Conservation (phyloP, 208 protist species). For the Leishmania aethiopica region DNA sequence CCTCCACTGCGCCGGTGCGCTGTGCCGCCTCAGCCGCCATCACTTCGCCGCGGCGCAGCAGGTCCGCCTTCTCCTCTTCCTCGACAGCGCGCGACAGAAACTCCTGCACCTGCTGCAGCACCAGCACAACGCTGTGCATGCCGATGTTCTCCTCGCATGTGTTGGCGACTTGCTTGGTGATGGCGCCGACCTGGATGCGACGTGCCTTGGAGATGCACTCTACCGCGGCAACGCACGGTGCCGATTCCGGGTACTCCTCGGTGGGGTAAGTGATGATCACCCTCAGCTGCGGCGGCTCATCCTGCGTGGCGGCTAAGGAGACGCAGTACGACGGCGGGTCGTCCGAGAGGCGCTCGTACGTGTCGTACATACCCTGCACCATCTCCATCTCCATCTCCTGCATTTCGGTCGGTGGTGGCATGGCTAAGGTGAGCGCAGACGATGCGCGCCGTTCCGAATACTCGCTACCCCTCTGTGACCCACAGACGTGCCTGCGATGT, state of each 20-base stretch:
- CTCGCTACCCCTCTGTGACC: not conserved
- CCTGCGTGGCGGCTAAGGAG: constrained; percentile 56
- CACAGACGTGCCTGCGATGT: not conserved
- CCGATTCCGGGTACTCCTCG: constrained; percentile 73
- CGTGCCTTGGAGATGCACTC: constrained; percentile 76
- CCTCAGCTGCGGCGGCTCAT: constrained; percentile 76
- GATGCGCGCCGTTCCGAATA: not conserved
- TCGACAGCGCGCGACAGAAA: constrained; percentile 58
- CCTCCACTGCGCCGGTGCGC: constrained; percentile 18
- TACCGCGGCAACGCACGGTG: constrained; percentile 50
- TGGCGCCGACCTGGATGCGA: constrained; percentile 56
- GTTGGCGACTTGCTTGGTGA: constrained; percentile 61
- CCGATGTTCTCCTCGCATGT: constrained; percentile 78
- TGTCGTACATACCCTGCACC: constrained; percentile 92
- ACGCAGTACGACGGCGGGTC: constrained; percentile 87
- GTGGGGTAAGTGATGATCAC: constrained; percentile 75
- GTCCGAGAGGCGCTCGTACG: constrained; percentile 60
- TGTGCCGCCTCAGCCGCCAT: constrained; percentile 48
- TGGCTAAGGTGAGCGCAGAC: constrained; percentile 13
- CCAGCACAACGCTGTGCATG: constrained; percentile 72
- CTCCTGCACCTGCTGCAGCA: constrained; percentile 78
- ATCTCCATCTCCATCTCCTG: constrained; percentile 93
- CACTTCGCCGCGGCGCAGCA: constrained; percentile 68
- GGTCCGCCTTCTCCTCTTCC: constrained; percentile 74
- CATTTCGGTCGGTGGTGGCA: constrained; percentile 74